Evolutionary conservation across 345 rosid genomes (phyloP).

Genomic region (Ricinus communis): DNA sequence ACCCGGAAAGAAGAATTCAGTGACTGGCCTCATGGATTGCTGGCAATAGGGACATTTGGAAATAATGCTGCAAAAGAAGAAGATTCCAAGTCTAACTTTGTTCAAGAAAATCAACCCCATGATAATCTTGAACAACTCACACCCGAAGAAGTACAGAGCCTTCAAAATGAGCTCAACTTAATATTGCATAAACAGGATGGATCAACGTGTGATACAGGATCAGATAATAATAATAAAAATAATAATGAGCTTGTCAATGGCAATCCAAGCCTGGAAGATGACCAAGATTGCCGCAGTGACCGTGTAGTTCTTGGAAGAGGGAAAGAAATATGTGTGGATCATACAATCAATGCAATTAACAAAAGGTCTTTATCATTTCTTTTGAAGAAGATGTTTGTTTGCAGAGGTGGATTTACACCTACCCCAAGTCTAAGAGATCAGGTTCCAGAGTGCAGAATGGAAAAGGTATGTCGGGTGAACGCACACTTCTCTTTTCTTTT

Average conservation of each 20-base stretch:
- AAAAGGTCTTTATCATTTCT: slow-evolving; percentile 60
- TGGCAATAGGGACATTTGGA: slow-evolving; percentile 86
- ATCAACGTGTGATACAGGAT: slow-evolving; percentile 2
- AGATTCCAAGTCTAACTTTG: slow-evolving; percentile 17
- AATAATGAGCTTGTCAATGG: background rate
- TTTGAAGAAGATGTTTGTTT: slow-evolving; percentile 63
- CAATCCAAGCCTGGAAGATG: slow-evolving; percentile 1
- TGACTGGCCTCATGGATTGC: slow-evolving; percentile 62
- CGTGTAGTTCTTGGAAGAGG: slow-evolving; percentile 19
- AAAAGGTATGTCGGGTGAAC: slow-evolving; percentile 43
- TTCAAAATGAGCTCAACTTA: slow-evolving; percentile 37
- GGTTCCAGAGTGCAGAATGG: slow-evolving; percentile 53
- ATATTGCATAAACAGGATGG: slow-evolving; percentile 25
- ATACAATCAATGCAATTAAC: slow-evolving; percentile 27
- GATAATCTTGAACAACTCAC: slow-evolving; percentile 25
- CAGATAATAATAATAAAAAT: slow-evolving; percentile 1
- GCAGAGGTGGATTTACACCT: slow-evolving; percentile 56
- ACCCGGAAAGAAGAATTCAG: slow-evolving; percentile 47
- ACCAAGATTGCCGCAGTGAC: slow-evolving; percentile 7
- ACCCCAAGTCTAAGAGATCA: slow-evolving; percentile 54
- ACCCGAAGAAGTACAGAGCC: slow-evolving; percentile 28
- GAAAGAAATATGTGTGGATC: slow-evolving; percentile 28
- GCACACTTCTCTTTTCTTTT: too few species aligned
- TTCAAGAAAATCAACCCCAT: slow-evolving; percentile 9
- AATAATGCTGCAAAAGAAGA: slow-evolving; percentile 21